phyloP scores from a whole-genome alignment of 768 basidiomycete genomes.

The Tricholoma matsutake region DNA sequence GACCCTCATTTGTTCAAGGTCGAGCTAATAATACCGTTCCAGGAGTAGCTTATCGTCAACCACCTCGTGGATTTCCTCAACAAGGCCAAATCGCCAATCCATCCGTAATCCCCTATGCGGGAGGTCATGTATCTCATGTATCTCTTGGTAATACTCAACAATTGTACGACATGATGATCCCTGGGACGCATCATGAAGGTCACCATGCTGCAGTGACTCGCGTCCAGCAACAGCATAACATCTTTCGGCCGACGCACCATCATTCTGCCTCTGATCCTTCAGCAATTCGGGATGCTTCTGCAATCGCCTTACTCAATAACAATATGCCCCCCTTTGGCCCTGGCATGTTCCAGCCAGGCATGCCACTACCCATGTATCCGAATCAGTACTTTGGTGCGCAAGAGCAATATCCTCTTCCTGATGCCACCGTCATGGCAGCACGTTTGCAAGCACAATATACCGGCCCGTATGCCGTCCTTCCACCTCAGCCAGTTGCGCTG shows the following conservation, averaged over 20 bases:
- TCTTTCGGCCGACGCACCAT: slow-evolving; percentile 72
- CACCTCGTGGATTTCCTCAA: slow-evolving; percentile 56
- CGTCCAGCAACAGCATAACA: slow-evolving; percentile 76
- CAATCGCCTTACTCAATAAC: slow-evolving; percentile 59
- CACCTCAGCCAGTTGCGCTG: slow-evolving; percentile 27
- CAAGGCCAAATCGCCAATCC: slow-evolving; percentile 51
- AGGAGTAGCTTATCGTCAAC: slow-evolving; percentile 57
- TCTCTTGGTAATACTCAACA: slow-evolving; percentile 75
- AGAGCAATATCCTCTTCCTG: slow-evolving; percentile 52
- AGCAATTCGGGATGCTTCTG: slow-evolving; percentile 64
- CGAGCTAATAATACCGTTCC: slow-evolving; percentile 48
- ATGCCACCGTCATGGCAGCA: slow-evolving; percentile 56
- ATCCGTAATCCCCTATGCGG: slow-evolving; percentile 49
- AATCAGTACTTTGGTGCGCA: slow-evolving; percentile 67
- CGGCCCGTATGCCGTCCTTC: slow-evolving; percentile 41
- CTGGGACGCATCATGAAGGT: slow-evolving; percentile 48
- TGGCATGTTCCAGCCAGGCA: slow-evolving; percentile 53
- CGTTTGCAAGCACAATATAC: slow-evolving; percentile 66
- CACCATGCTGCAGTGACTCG: slow-evolving; percentile 67
- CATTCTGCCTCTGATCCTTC: slow-evolving; percentile 85
- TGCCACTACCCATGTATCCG: slow-evolving; percentile 60
- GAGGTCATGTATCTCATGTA: slow-evolving; percentile 59
- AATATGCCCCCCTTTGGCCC: slow-evolving; percentile 56
- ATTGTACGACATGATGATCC: slow-evolving; percentile 77
- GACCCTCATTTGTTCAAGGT: slow-evolving; percentile 47